Conservation (phyloP, 2,329 filamentous ascomycete species). For the Xylariaceae sp. region DNA sequence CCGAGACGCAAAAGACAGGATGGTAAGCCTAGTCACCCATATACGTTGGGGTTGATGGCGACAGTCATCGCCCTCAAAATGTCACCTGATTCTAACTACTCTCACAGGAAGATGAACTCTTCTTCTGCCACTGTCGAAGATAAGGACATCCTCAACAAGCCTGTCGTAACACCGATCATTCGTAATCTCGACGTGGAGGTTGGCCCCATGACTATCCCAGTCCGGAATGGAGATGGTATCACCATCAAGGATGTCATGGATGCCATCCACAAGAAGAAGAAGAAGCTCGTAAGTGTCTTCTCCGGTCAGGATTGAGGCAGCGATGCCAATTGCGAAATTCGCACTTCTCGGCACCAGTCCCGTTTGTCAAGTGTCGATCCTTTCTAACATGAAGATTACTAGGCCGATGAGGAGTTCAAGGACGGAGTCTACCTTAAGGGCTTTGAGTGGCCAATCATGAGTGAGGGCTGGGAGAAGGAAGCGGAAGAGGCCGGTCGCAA, state of each 20-base stretch:
- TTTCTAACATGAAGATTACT: slow-evolving; percentile 11
- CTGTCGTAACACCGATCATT: slow-evolving; percentile 74
- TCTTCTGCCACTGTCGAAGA: slow-evolving; percentile 77
- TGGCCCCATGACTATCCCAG: slow-evolving; percentile 82
- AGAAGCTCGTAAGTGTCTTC: slow-evolving; percentile 74
- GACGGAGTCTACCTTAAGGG: slow-evolving; percentile 79
- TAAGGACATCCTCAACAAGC: slow-evolving; percentile 75
- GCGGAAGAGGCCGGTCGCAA: slow-evolving; percentile 2
- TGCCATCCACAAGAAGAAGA: slow-evolving; percentile 93
- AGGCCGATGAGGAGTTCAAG: slow-evolving; percentile 87
- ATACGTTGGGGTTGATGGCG: not conserved
- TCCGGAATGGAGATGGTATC: slow-evolving; percentile 87
- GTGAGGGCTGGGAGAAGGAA: not conserved
- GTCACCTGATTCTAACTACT: slow-evolving; percentile 10
- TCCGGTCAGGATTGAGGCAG: too few species aligned
- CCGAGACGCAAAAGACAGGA: slow-evolving; percentile 81
- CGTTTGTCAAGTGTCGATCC: too few species aligned
- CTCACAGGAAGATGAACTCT: slow-evolving; percentile 84
- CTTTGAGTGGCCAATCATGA: slow-evolving; percentile 72
- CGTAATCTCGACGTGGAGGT: slow-evolving; percentile 95
- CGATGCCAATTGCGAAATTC: too few species aligned
- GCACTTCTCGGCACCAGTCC: too few species aligned
- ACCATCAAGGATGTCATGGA: slow-evolving; percentile 97
- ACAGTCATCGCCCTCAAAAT: not conserved
- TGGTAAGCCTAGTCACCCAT: slow-evolving; percentile 57